Evolutionary conservation across 176 grass and related monocot species (phyloP), one percentile per base, ranked within the genome.

Genomic region (Hyparrhenia diplandra): DNA sequence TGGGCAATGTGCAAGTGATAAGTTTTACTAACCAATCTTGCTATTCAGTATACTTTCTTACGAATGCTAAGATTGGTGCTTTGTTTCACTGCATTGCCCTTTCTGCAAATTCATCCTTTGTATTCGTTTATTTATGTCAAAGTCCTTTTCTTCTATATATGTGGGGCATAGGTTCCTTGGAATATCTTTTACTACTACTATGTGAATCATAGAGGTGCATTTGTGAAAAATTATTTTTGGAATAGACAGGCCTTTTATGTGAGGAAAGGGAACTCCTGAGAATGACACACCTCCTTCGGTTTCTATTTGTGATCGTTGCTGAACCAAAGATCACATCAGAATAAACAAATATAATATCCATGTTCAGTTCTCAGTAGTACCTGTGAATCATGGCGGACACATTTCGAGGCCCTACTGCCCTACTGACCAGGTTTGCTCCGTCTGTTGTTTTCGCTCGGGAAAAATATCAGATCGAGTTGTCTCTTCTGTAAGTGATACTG

Each of bases 281-380:
- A 68, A 12, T 18, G 57, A 46, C 36, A n/a, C n/a, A 35, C 10
- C 8, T 55, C 73, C 9, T 83, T 67, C 2, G 2, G 25, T 43
- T 77, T 13, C 14, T 67, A 77, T 13, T 69, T 34, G 69, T 64
- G 40, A 69, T 83, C 24, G 1, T 34, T 23, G 4, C 83, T 74
- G 69, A 75, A 75, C 52, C 67, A 51, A 65, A 30, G 31, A 64
- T 30, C 42, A 41, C 75, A 83, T 80, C 62, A 34, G 54, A 78
- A 51, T 60, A 40, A 67, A 28, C 45, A 88, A 76, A 67, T 61
- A 61, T 24, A 16, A 43, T 61, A 63, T 67, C 42, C 16, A 37
- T 30, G 83, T 71, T 58, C 18, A 40, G 54, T 67, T 86, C 24
- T 20, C 65, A n/a, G n/a, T 14, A 40, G 55, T 68, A 45, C 31